Evolutionary conservation across 768 basidiomycete genomes (phyloP).

Genomic region (Rhizopogon salebrosus): DNA sequence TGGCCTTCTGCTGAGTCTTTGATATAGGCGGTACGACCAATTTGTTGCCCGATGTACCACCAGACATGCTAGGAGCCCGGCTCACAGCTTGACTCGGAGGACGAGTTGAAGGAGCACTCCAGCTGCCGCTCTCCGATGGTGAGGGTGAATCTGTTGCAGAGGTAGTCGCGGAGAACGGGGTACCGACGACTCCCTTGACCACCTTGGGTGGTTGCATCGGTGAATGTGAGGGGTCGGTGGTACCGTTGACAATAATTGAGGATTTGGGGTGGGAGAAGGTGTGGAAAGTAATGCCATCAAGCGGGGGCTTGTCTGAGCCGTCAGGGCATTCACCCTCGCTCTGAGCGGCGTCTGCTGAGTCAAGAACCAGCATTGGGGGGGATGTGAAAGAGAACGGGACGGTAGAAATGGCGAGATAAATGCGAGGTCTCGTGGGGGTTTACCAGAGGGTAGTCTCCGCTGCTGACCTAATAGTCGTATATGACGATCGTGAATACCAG

Average conservation of each 20-base stretch:
- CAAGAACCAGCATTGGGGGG: conserved; percentile 36
- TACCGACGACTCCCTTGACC: conserved; percentile 15
- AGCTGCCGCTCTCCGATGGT: conserved; percentile 52
- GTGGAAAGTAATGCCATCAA: conserved; percentile 21
- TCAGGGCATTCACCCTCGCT: conserved; percentile 54
- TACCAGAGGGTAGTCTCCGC: neutral
- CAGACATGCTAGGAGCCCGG: conserved; percentile 31
- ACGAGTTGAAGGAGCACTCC: conserved; percentile 57
- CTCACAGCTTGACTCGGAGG: conserved; percentile 52
- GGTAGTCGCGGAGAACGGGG: conserved; percentile 32
- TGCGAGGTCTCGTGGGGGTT: conserved; percentile 6
- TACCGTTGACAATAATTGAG: conserved; percentile 11
- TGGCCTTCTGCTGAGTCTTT: conserved; percentile 15
- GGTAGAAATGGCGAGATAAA: conserved; percentile 10
- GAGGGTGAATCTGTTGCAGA: conserved; percentile 44
- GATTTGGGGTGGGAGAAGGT: conserved; percentile 6
- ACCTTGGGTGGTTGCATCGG: conserved; percentile 14
- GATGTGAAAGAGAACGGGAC: conserved; percentile 11
- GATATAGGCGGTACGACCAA: conserved; percentile 25
- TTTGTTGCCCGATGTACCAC: conserved; percentile 35
- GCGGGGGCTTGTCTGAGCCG: conserved; percentile 56
- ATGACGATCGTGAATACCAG: too few relatives aligned
- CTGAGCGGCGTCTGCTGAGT: conserved; percentile 46
- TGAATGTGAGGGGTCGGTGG: conserved; percentile 9
- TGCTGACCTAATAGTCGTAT: neutral